Conservation (phyloP, 2,329 filamentous ascomycete genomes). For the Metarhizium anisopliae region DNA sequence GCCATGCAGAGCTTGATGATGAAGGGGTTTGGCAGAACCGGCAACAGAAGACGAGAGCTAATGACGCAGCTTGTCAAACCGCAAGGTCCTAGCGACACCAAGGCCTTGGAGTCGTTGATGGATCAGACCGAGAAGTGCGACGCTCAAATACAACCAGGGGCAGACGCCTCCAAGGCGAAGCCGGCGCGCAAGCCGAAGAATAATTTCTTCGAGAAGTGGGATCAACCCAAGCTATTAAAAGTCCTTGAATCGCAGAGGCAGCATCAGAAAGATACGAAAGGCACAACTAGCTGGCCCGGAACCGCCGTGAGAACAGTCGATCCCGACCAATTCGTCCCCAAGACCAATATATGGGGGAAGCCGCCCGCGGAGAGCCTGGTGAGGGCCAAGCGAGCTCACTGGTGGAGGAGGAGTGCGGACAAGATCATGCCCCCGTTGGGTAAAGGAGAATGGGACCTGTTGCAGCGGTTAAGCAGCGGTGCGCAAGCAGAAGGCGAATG, state of each 20-base stretch:
- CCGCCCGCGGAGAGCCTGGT: constrained; percentile 28
- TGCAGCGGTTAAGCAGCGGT: constrained; percentile 38
- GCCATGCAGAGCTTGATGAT: constrained; percentile 40
- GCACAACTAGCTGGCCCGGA: constrained; percentile 16
- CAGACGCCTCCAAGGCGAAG: not conserved
- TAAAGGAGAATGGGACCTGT: constrained; percentile 43
- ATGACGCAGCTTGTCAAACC: constrained; percentile 27
- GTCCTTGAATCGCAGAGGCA: constrained; percentile 33
- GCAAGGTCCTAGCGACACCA: constrained; percentile 29
- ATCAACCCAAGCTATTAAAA: constrained; percentile 32
- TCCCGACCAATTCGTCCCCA: constrained; percentile 28
- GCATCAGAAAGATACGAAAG: constrained; percentile 17
- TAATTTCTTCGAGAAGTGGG: constrained; percentile 39
- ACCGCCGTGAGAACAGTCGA: constrained; percentile 19
- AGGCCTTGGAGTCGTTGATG: constrained; percentile 28
- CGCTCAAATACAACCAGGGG: not conserved
- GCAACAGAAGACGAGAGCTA: constrained; percentile 41
- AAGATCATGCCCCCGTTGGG: constrained; percentile 47
- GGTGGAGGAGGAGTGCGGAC: constrained; percentile 36
- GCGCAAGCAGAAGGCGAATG: constrained; percentile 26
- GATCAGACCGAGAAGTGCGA: constrained; percentile 2
- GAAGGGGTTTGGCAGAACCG: constrained; percentile 43
- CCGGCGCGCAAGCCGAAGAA: constrained; percentile 9
- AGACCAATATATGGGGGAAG: constrained; percentile 40
- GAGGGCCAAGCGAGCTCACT: constrained; percentile 34